Conservation (phyloP, 2,329 filamentous ascomycete genomes). For the Neofusicoccum sp. region DNA sequence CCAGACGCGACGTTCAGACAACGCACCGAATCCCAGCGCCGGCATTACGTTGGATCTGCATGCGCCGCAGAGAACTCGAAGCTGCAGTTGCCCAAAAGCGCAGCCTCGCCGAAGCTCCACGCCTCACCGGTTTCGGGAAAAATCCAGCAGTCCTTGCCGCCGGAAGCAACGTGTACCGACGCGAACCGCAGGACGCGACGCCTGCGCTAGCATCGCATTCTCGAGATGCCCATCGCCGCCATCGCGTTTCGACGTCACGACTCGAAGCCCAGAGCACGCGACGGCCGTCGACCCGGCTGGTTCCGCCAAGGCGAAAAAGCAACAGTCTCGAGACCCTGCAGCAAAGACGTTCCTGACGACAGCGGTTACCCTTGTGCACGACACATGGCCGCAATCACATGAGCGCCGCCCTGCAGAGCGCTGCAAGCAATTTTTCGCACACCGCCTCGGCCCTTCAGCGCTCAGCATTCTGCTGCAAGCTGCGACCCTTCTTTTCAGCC, state of each 20-base stretch:
- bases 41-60: conserved; percentile 11
- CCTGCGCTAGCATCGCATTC: neutral
- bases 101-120: neutral
- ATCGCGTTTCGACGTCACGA: neutral
- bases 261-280: neutral
- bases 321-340: conserved; percentile 1
- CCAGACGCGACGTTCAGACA: neutral
- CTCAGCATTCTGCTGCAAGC: neutral
- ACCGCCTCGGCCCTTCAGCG: conserved; percentile 3
- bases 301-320: conserved; percentile 5
- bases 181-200: neutral
- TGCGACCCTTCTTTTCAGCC: neutral
- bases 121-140: neutral
- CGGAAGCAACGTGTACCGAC: neutral
- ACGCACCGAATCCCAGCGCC: neutral
- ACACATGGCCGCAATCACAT: conserved; percentile 8
- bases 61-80: neutral
- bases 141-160: neutral
- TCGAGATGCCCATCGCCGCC: neutral
- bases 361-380: conserved; percentile 6
- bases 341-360: neutral
- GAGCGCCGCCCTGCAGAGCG: neutral
- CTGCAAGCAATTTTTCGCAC: conserved; percentile 2
- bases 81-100: neutral
- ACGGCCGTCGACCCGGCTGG: neutral